phyloP scores from a whole-genome alignment of 768 basidiomycete genomes.

The Tricholoma matsutake region DNA sequence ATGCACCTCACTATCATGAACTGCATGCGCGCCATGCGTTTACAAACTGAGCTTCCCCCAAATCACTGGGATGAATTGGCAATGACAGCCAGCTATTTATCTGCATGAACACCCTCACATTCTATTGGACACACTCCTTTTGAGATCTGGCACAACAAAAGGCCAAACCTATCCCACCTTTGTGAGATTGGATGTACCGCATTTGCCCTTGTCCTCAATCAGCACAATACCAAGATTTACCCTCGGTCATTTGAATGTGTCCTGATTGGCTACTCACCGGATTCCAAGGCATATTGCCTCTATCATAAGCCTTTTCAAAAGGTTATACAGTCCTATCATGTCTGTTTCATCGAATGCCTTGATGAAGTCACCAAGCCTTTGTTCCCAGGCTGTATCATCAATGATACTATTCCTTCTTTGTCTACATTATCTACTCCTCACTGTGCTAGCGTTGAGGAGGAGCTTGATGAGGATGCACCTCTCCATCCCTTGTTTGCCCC shows the following conservation, averaged over 20 bases:
- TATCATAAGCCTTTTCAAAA: too few species aligned
- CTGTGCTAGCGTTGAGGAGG: too few species aligned
- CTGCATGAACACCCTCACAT: neutral
- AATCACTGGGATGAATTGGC: constrained; percentile 16
- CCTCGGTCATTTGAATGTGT: constrained; percentile 17
- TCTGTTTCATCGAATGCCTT: too few species aligned
- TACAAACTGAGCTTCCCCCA: too few species aligned
- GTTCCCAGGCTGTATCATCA: too few species aligned
- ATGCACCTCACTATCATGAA: constrained; percentile 32
- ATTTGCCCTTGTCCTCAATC: constrained; percentile 22
- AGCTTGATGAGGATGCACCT: too few species aligned
- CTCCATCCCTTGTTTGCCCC: too few species aligned
- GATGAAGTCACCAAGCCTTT: too few species aligned
- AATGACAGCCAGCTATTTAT: neutral
- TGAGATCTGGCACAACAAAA: constrained; percentile 14
- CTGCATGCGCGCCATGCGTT: constrained; percentile 27
- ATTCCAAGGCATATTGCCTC: too few species aligned
- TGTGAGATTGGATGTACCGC: constrained; percentile 27
- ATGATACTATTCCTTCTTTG: too few species aligned
- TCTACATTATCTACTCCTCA: too few species aligned
- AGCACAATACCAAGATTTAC: constrained; percentile 26
- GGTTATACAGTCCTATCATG: too few species aligned
- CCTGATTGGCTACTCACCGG: constrained; percentile 16
- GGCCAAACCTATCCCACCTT: constrained; percentile 24
- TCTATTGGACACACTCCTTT: constrained; percentile 10